Conservation (phyloP, 345 rosid genomes). For the Zanthoxylum bungeanum region DNA sequence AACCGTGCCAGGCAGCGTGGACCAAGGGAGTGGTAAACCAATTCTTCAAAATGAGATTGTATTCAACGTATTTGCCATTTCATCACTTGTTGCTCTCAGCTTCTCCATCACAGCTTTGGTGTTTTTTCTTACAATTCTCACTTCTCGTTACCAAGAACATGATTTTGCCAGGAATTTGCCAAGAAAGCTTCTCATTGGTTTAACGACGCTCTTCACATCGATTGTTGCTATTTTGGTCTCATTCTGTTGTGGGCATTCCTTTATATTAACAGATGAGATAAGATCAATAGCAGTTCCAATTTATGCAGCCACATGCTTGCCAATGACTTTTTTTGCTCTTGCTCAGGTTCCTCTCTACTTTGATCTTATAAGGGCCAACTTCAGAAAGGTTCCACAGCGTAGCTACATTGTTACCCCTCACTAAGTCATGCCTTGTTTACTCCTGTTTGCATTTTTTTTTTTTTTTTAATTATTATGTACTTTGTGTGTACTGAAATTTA, state of each 20-base stretch:
- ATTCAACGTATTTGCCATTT: slow-evolving; percentile 17
- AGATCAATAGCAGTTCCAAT: slow-evolving; percentile 10
- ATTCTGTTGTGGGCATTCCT: slow-evolving; percentile 27
- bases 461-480: too few species aligned
- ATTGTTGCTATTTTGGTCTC: slow-evolving; percentile 21
- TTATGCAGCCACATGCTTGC: slow-evolving; percentile 27
- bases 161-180: slow-evolving; percentile 20
- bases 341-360: slow-evolving; percentile 22
- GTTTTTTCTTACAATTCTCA: slow-evolving; percentile 21
- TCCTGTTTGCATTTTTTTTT: too few species aligned
- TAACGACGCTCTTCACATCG: slow-evolving; percentile 20
- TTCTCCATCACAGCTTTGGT: slow-evolving; percentile 22
- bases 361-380: slow-evolving; percentile 18
- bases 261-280: slow-evolving; percentile 9
- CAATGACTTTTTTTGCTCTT: slow-evolving; percentile 21
- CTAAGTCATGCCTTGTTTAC: too few species aligned
- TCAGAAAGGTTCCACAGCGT: slow-evolving; percentile 13
- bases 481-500: too few species aligned
- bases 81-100: slow-evolving; percentile 25
- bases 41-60: background rate
- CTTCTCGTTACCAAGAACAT: slow-evolving; percentile 17
- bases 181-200: slow-evolving; percentile 13
- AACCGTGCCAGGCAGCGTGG: slow-evolving; percentile 24
- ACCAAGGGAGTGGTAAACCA: background rate
- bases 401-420: too few species aligned